Percentiles rank a stretch among this genome's conserved stretches.
Evolutionary conservation across 495 filamentous ascomycete species (phyloP).

Genomic region (Aspergillus kassunensis): DNA sequence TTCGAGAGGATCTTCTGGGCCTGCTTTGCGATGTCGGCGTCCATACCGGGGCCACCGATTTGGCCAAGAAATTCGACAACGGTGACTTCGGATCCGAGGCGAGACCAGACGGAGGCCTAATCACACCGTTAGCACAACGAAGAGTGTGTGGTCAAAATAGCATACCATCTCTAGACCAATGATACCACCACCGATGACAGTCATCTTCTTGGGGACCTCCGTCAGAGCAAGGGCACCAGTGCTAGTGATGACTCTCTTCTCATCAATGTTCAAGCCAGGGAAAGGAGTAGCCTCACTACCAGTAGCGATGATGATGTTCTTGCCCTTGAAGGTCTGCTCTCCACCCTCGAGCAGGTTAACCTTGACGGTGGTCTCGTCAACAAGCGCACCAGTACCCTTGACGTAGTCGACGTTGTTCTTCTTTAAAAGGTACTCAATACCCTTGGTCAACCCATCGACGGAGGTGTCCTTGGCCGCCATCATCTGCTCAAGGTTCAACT

Average conservation of each 20-base stretch:
- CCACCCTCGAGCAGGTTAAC: conserved; percentile 87
- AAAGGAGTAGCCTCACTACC: conserved; percentile 93
- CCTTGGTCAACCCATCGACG: conserved; percentile 87
- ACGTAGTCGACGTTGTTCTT: conserved; percentile 98
- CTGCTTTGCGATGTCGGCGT: conserved; percentile 85
- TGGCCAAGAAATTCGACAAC: conserved; percentile 94
- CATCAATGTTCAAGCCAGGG: conserved; percentile 91
- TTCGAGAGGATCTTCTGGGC: conserved; percentile 90
- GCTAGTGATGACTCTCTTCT: conserved; percentile 94
- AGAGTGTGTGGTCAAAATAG: not conserved
- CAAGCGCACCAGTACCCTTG: conserved; percentile 84
- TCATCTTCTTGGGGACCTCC: conserved; percentile 94
- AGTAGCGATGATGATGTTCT: conserved; percentile 98
- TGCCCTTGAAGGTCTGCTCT: conserved; percentile 75
- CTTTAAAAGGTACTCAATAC: conserved; percentile 96
- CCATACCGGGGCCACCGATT: conserved; percentile 98
- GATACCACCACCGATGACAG: conserved; percentile 97
- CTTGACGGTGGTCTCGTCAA: conserved; percentile 86
- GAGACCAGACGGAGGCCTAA: conserved; percentile 92
- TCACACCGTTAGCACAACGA: conserved; percentile 5
- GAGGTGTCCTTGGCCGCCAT: conserved; percentile 97
- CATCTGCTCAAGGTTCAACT: conserved; percentile 89
- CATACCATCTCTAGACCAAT: conserved; percentile 96
- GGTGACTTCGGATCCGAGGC: conserved; percentile 89
- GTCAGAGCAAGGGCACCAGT: conserved; percentile 87